Evolutionary conservation across 176 grass and related monocot genomes (phyloP).

Genomic region (Juncus effusus): DNA sequence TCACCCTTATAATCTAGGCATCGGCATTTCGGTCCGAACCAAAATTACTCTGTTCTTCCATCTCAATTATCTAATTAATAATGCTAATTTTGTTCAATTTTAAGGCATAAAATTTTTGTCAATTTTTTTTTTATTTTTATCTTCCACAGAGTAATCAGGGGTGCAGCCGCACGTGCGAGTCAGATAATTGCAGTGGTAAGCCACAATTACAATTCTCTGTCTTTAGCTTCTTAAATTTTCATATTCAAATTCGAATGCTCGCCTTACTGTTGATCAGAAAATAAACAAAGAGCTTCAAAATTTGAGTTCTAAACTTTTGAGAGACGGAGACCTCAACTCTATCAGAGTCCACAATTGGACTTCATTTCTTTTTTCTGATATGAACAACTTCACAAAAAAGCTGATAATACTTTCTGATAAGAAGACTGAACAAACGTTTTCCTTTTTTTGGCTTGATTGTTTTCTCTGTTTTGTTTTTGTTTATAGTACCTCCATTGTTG

Average conservation of each 20-base stretch:
- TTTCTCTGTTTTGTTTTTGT: slow-evolving; percentile 1
- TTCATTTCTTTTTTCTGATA: too few relatives aligned
- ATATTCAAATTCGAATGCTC: too few relatives aligned
- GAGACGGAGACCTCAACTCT: too few relatives aligned
- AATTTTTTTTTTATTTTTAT: neutral
- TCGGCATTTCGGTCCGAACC: slow-evolving; percentile 29
- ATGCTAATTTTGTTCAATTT: slow-evolving; percentile 14
- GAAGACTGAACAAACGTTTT: neutral
- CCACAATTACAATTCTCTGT: neutral
- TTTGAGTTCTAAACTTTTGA: too few relatives aligned
- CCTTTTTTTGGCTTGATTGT: neutral
- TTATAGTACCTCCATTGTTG: slow-evolving; percentile 59
- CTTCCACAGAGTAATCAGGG: slow-evolving; percentile 46
- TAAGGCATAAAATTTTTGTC: slow-evolving; percentile 8
- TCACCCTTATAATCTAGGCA: slow-evolving; percentile 25
- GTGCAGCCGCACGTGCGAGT: slow-evolving; percentile 75
- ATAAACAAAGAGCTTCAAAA: too few relatives aligned
- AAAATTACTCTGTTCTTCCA: neutral
- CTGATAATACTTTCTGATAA: slow-evolving; percentile 4
- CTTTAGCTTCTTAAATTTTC: neutral
- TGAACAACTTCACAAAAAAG: slow-evolving; percentile 6
- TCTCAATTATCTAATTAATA: neutral
- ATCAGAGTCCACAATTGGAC: too few relatives aligned
- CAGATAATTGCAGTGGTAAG: slow-evolving; percentile 53
- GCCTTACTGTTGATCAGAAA: too few relatives aligned